Base-by-base conservation (phyloP, 1,284 basidiomycete species). In the Wolfiporia cocos region DNA sequence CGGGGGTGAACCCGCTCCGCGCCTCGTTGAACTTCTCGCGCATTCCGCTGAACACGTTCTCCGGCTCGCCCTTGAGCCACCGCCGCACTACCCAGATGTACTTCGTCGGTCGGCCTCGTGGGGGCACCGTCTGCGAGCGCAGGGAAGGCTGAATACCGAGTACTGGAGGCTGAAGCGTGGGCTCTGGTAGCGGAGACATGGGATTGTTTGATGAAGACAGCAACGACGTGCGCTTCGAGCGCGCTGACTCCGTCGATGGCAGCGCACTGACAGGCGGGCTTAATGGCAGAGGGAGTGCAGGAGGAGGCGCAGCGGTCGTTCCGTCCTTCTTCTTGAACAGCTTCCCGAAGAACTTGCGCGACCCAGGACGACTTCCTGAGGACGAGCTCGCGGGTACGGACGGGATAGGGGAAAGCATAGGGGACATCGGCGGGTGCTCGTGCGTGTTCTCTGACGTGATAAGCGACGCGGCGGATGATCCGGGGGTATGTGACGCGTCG, bases 31-130 rank as follows among this genome's bases (percentile, higher is more conserved):
- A 53, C 37, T 64, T 67, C 23, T 67, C 69, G 39, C 68, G 59
- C 48, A 73, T 54, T 6, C 66, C 69, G 36, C 65, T 64, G 11
- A 76, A 46, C 28, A 63, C 42, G 26, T 53, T 50, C 18, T 61
- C 70, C 9, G 57, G 49, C 10, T 61, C 50, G 18, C 73, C 77
- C 59, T 88, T 92, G 37, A 86, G 67, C 90, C 92, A 95, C 47
- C 70, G 73, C 42, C 81, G 70, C 15, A 92, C 79, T 4, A 86
- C 73, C 89, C 91, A 95, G 3, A 87, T 77, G 54, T 94, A 93
- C 53, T 78, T 75, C 63, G 66, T 61, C 52, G 82, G 66, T 12
- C 80, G 68, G 2, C 67, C 68, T 4, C 52, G 59, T 21, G 69
- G 68, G 12, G 71, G 68, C 42, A 57, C 55, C 6, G 56, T 52